Conservation (phyloP, 306 rosid genomes). For the Chamaecrista fasciculata region DNA sequence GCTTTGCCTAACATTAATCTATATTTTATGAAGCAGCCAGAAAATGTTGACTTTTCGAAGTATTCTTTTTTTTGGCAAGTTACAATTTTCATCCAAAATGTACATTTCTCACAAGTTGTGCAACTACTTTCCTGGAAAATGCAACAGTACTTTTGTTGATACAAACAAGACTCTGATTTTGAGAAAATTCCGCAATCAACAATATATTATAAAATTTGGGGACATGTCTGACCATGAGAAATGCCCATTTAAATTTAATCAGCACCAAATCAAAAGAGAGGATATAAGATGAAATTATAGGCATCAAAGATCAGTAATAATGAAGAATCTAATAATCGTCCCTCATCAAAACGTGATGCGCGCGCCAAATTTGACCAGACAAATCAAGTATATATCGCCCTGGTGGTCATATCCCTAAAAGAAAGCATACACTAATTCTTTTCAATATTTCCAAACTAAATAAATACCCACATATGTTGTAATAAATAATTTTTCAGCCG, state of each 20-base stretch:
- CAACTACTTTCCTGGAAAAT: slow-evolving; percentile 16
- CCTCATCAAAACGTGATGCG: slow-evolving; percentile 17
- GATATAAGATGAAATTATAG: slow-evolving; percentile 2
- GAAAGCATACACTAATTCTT: slow-evolving; percentile 22
- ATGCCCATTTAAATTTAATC: neutral
- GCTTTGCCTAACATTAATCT: slow-evolving; percentile 39
- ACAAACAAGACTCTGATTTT: neutral
- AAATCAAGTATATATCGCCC: slow-evolving; percentile 20
- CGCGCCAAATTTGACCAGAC: slow-evolving; percentile 23
- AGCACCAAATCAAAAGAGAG: neutral
- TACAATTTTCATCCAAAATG: slow-evolving; percentile 17
- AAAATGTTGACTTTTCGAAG: slow-evolving; percentile 43
- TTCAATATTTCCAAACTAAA: slow-evolving; percentile 23
- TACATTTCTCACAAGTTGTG: neutral
- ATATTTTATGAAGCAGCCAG: slow-evolving; percentile 21
- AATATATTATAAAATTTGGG: slow-evolving; percentile 22
- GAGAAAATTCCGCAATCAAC: too few species aligned
- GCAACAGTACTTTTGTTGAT: neutral
- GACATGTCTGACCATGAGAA: neutral
- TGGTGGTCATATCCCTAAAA: slow-evolving; percentile 18
- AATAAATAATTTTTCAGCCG: neutral
- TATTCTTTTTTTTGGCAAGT: slow-evolving; percentile 26
- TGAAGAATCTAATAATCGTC: slow-evolving; percentile 14
- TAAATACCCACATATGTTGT: neutral
- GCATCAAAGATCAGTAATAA: slow-evolving; percentile 18